Percentiles rank a stretch among this genome's conserved stretches.
Evolutionary conservation across 2,329 filamentous ascomycete species (phyloP).

Genomic region (Ceratocystis variospora): DNA sequence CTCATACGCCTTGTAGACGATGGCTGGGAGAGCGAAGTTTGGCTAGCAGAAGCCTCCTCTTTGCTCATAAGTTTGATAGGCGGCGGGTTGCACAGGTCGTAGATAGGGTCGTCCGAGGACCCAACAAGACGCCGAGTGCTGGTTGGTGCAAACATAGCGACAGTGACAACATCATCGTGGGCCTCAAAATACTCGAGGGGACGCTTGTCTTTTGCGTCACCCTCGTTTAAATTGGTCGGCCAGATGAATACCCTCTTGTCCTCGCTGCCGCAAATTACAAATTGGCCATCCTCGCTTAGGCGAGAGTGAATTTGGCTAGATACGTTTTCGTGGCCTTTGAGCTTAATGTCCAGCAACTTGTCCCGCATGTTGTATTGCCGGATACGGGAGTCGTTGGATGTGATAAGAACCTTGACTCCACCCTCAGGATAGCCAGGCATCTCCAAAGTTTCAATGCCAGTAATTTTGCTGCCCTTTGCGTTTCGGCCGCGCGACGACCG

Average conservation of each 20-base stretch:
- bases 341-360: constrained; percentile 74
- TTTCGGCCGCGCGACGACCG: constrained; percentile 84
- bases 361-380: constrained; percentile 80
- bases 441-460: constrained; percentile 67
- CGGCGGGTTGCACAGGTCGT: constrained; percentile 89
- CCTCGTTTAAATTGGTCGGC: constrained; percentile 42
- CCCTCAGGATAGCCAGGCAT: constrained; percentile 32
- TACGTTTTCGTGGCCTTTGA: constrained; percentile 79
- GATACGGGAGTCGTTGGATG: constrained; percentile 87
- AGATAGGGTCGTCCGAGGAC: constrained; percentile 80
- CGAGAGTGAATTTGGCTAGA: constrained; percentile 81
- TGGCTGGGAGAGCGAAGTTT: constrained; percentile 28
- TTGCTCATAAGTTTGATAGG: constrained; percentile 69
- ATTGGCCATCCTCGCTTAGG: constrained; percentile 74
- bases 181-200: constrained; percentile 85
- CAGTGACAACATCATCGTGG: constrained; percentile 75
- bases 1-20: constrained; percentile 28
- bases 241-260: constrained; percentile 84
- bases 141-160: constrained; percentile 71
- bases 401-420: constrained; percentile 73
- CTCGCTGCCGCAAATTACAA: constrained; percentile 87
- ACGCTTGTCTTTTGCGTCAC: constrained; percentile 60
- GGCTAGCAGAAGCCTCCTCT: constrained; percentile 42
- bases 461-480: constrained; percentile 93
- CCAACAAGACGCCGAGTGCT: constrained; percentile 65